Evolutionary conservation across 2,329 filamentous ascomycete genomes (phyloP).

Genomic region (Fusarium coffeatum): DNA sequence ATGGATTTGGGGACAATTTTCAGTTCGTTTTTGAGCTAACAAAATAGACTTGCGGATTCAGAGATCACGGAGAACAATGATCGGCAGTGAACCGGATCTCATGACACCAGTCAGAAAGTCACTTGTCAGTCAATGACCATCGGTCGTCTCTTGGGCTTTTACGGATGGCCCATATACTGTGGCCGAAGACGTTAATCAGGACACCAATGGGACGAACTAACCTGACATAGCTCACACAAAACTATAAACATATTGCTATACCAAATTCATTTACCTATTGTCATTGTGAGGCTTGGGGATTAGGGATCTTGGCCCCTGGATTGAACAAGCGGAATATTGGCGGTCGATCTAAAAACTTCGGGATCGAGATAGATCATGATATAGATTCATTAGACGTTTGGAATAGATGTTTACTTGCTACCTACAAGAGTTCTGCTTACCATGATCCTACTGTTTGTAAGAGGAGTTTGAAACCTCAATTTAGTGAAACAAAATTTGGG

Average conservation of each 20-base stretch:
- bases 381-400: not conserved
- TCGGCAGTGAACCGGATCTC: not conserved
- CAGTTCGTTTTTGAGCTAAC: conserved; percentile 9
- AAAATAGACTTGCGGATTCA: conserved; percentile 1
- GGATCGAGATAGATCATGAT: not conserved
- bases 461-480: not conserved
- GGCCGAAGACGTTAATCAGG: too few relatives aligned
- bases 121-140: not conserved
- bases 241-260: conserved; percentile 5
- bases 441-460: not conserved
- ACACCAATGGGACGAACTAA: not conserved
- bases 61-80: not conserved
- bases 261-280: not conserved
- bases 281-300: not conserved
- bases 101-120: not conserved
- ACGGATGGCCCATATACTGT: not conserved
- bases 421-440: not conserved
- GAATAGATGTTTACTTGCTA: not conserved
- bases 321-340: not conserved
- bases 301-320: not conserved
- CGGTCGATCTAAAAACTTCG: not conserved
- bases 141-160: not conserved
- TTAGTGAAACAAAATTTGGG: not conserved
- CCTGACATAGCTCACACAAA: not conserved
- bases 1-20: conserved; percentile 5